phyloP scores from a whole-genome alignment of 2,329 filamentous ascomycete genomes.

The Cladosporium sp. region DNA sequence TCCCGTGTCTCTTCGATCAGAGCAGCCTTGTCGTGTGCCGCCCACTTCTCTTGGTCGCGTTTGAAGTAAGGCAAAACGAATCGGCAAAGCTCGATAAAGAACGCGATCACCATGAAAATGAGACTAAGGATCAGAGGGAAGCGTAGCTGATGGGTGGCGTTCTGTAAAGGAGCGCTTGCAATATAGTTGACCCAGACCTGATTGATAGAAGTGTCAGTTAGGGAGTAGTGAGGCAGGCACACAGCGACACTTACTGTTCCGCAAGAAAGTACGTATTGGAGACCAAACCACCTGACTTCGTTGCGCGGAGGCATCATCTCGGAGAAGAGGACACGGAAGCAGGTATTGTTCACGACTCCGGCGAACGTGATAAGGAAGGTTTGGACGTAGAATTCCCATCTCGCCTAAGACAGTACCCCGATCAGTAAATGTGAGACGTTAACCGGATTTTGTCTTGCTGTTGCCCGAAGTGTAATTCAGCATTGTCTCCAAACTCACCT shows the following conservation, averaged over 20 bases:
- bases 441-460: background rate
- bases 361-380: conserved; percentile 15
- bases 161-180: conserved; percentile 20
- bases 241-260: conserved; percentile 14
- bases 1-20: background rate
- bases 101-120: conserved; percentile 11
- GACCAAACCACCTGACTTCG: conserved; percentile 20
- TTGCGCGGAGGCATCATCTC: conserved; percentile 21
- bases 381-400: conserved; percentile 7
- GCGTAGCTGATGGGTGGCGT: conserved; percentile 20
- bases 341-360: conserved; percentile 13
- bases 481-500: background rate
- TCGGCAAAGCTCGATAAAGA: background rate
- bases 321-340: conserved; percentile 20
- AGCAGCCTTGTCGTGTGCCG: background rate
- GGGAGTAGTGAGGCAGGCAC: background rate
- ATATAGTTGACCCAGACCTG: conserved; percentile 23
- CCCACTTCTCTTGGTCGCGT: background rate
- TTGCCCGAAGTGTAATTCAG: background rate
- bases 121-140: conserved; percentile 20
- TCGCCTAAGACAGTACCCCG: background rate
- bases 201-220: background rate
- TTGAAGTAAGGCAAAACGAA: background rate
- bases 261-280: conserved; percentile 20
- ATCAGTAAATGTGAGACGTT: background rate